These are phyloP conservation scores for Coffea eugenioides DNA, from an alignment of 257 asterid species.

Conservation along the genomic window DNA sequence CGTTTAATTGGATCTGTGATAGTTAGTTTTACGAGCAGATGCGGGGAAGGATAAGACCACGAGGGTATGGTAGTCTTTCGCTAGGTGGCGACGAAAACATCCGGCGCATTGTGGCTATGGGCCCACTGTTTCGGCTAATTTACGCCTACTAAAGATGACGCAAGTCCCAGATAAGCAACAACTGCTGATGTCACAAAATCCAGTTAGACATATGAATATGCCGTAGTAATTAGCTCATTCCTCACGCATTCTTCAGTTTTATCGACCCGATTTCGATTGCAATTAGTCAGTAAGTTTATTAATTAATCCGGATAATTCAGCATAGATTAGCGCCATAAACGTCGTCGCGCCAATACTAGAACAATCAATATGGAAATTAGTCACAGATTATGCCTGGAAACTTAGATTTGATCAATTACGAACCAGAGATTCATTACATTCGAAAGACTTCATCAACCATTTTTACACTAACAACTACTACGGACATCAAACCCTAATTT, in stretches of 20 bases:
- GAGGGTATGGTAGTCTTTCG: no score
- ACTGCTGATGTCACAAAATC: background rate
- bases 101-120: background rate
- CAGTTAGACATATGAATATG: background rate
- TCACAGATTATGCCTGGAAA: background rate
- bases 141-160: background rate
- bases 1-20: conserved; percentile 8
- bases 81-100: background rate
- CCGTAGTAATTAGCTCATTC: background rate
- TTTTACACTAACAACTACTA: conserved; percentile 5
- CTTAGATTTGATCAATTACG: background rate
- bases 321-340: background rate
- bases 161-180: background rate
- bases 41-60: conserved; percentile 19
- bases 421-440: conserved; percentile 4
- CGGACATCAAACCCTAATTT: conserved; percentile 14
- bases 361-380: background rate
- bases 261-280: background rate
- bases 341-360: background rate
- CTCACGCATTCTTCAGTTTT: background rate
- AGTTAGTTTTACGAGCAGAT: background rate
- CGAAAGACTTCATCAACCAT: background rate
- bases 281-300: background rate
- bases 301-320: background rate
- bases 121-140: background rate